A percentile compares a stretch with the other conserved stretches of the same genome.
phyloP scores from a whole-genome alignment of 495 filamentous ascomycete species.

The Penicillium malachiteum region DNA sequence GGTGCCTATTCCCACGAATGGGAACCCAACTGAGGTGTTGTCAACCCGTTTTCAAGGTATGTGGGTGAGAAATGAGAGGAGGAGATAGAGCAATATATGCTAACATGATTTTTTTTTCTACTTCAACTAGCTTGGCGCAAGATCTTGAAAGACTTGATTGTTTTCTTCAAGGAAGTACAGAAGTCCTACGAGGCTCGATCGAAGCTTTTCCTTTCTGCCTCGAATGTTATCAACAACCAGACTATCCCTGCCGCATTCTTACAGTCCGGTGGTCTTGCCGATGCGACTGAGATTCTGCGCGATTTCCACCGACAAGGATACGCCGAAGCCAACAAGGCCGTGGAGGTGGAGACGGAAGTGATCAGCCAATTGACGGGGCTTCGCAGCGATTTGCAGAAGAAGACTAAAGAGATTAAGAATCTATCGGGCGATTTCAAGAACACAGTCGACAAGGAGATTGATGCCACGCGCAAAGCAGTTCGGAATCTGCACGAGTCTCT shows the following conservation, averaged over 20 bases:
- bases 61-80: background rate
- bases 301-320: slow-evolving; percentile 82
- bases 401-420: slow-evolving; percentile 96
- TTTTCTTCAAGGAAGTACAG: slow-evolving; percentile 93
- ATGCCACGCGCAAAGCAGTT: slow-evolving; percentile 62
- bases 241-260: slow-evolving; percentile 69
- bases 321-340: slow-evolving; percentile 80
- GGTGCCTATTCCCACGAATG: slow-evolving; percentile 82
- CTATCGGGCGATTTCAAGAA: slow-evolving; percentile 95
- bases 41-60: slow-evolving; percentile 86
- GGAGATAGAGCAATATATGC: background rate
- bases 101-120: background rate
- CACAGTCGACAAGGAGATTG: slow-evolving; percentile 56
- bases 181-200: slow-evolving; percentile 82
- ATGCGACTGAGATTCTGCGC: slow-evolving; percentile 77
- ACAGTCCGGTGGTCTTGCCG: slow-evolving; percentile 75
- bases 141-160: slow-evolving; percentile 89
- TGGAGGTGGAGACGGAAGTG: slow-evolving; percentile 86
- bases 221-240: slow-evolving; percentile 81
- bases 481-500: slow-evolving; percentile 78
- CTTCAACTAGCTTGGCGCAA: slow-evolving; percentile 78
- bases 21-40: slow-evolving; percentile 85
- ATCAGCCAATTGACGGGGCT: slow-evolving; percentile 83
- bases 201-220: slow-evolving; percentile 79
- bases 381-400: slow-evolving; percentile 83